phyloP scores from a whole-genome alignment of 148 eudicot genomes.

The Nepenthes gracilis region DNA sequence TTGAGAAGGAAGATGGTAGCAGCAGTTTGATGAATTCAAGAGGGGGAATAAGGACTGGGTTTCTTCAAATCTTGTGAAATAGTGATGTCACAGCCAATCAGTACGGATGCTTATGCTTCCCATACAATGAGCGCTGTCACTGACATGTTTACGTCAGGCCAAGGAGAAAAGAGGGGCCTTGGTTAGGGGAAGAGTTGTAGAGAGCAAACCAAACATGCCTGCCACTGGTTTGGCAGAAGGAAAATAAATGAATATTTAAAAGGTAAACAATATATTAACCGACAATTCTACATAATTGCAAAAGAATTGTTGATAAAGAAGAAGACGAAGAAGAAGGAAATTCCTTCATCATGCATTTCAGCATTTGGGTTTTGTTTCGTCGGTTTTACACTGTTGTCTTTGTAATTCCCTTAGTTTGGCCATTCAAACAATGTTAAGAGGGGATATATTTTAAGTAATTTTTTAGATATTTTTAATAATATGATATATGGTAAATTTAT shows the following conservation, averaged over 20 bases:
- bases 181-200: slow-evolving; percentile 16
- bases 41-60: slow-evolving; percentile 10
- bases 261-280: not conserved
- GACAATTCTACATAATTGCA: slow-evolving; percentile 16
- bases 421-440: slow-evolving; percentile 2
- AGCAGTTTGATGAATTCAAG: slow-evolving; percentile 10
- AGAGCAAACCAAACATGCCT: slow-evolving; percentile 42
- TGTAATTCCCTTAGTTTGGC: slow-evolving; percentile 25
- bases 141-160: slow-evolving; percentile 32
- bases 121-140: slow-evolving; percentile 23
- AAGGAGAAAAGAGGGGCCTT: slow-evolving; percentile 18
- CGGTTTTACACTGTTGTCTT: not conserved
- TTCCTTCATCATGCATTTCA: slow-evolving; percentile 53
- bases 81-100: slow-evolving; percentile 8
- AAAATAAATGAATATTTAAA: slow-evolving; percentile 14
- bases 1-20: slow-evolving; percentile 9
- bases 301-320: slow-evolving; percentile 15
- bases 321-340: slow-evolving; percentile 22
- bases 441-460: no score
- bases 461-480: no score
- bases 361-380: slow-evolving; percentile 5
- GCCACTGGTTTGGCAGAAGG: slow-evolving; percentile 31
- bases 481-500: no score
- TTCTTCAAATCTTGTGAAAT: slow-evolving; percentile 12
- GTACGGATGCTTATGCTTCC: slow-evolving; percentile 12